Conservation (phyloP, 352 stramenopile genomes). For the Globisporangium radiosum region DNA sequence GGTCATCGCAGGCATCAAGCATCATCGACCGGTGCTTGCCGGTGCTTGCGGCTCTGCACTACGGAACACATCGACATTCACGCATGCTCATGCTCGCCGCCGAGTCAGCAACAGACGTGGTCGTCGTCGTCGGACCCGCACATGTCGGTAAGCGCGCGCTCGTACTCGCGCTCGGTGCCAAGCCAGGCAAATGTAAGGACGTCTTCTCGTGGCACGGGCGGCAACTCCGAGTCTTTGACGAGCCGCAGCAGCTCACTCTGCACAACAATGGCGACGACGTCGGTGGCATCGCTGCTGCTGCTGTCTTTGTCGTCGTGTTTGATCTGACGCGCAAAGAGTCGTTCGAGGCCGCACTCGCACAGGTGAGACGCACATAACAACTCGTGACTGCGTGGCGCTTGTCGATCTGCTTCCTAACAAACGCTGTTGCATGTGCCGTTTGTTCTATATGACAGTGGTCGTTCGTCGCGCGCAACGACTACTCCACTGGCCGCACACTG, state of each 20-base stretch:
- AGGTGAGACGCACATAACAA: slow-evolving; percentile 6
- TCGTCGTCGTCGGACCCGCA: slow-evolving; percentile 26
- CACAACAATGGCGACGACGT: background rate
- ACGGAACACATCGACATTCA: background rate
- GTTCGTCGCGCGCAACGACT: slow-evolving; percentile 9
- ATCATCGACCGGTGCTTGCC: background rate
- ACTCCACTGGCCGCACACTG: slow-evolving; percentile 15
- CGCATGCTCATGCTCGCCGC: background rate
- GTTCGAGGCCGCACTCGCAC: slow-evolving; percentile 27
- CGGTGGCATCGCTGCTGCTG: slow-evolving; percentile 8
- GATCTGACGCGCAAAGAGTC: slow-evolving; percentile 36
- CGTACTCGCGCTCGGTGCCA: slow-evolving; percentile 36
- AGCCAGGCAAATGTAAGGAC: background rate
- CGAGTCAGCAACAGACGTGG: slow-evolving; percentile 5
- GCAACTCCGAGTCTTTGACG: slow-evolving; percentile 10
- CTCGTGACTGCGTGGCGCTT: background rate
- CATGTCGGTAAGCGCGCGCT: slow-evolving; percentile 48
- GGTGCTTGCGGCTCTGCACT: background rate
- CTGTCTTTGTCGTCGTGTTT: slow-evolving; percentile 47
- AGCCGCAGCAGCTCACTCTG: slow-evolving; percentile 4
- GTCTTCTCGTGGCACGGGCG: slow-evolving; percentile 2
- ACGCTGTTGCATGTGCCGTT: background rate
- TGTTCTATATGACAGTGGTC: slow-evolving; percentile 21
- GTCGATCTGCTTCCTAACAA: background rate
- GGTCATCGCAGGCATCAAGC: background rate